A percentile compares a stretch with the other conserved stretches of the same genome.
phyloP scores from a whole-genome alignment of 805 yeast genomes.

The Millerago galiae region DNA sequence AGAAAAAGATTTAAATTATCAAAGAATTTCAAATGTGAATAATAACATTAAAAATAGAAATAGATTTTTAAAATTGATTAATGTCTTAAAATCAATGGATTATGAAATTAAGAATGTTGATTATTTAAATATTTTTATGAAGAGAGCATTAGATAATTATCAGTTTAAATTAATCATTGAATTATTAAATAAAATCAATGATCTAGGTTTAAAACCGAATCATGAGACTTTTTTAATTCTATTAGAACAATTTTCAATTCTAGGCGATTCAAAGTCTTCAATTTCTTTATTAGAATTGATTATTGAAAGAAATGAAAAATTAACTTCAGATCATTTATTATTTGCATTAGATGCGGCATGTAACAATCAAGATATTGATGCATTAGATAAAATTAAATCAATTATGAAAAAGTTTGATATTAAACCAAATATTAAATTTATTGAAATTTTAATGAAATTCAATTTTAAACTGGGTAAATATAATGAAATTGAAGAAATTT shows the following conservation, averaged over 20 bases:
- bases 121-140: constrained; percentile 3
- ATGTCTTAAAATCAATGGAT: too few species aligned
- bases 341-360: constrained; percentile 10
- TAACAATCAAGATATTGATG: constrained; percentile 7
- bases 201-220: constrained; percentile 8
- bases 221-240: constrained; percentile 11
- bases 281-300: constrained; percentile 12
- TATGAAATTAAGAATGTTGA: background rate
- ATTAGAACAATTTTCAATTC: constrained; percentile 14
- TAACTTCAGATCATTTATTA: constrained; percentile 6
- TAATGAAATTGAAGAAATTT: constrained; percentile 10
- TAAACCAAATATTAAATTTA: constrained; percentile 10
- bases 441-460: constrained; percentile 12
- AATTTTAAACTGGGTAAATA: constrained; percentile 9
- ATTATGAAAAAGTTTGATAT: constrained; percentile 12
- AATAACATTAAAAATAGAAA: background rate
- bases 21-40: background rate
- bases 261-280: constrained; percentile 16
- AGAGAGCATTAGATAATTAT: background rate
- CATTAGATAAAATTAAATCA: constrained; percentile 6
- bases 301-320: constrained; percentile 4
- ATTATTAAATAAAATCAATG: constrained; percentile 4
- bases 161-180: background rate
- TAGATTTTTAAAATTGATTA: background rate
- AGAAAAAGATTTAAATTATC: background rate